Percentiles rank a stretch among this genome's conserved stretches.
Evolutionary conservation across 2,329 filamentous ascomycete genomes (phyloP).

Genomic region (Colletotrichum sp.): DNA sequence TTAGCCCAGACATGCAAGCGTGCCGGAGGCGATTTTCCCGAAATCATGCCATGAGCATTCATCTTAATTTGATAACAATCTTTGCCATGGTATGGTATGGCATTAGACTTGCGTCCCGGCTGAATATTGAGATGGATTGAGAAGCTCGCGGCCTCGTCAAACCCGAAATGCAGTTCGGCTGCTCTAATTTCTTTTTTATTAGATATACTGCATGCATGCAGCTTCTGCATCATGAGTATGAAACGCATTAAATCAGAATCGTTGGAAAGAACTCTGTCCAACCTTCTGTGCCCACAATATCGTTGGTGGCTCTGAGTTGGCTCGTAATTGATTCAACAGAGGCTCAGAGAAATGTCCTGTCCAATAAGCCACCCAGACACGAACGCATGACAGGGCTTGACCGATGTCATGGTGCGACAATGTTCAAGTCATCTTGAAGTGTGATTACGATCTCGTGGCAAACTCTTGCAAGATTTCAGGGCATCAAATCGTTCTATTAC

Average conservation of each 20-base stretch:
- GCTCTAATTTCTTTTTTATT: neutral
- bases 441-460: neutral
- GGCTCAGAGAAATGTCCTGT: neutral
- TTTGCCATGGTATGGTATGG: conserved; percentile 34
- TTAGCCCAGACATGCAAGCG: conserved; percentile 28
- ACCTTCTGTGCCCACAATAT: no score
- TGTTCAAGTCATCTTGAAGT: neutral
- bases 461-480: neutral
- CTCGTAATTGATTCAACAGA: neutral
- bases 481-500: neutral
- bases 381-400: neutral
- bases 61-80: conserved; percentile 43
- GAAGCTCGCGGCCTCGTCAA: rapidly evolving
- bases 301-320: no score
- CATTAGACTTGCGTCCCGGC: conserved; percentile 27
- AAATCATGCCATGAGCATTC: conserved; percentile 46
- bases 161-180: neutral
- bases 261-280: no score
- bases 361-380: neutral
- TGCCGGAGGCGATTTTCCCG: conserved; percentile 35
- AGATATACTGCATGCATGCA: neutral
- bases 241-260: rapidly evolving
- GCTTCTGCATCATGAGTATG: neutral
- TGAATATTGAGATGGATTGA: conserved; percentile 19
- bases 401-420: neutral